phyloP scores from a whole-genome alignment of 1,284 basidiomycete genomes.

The Leccinum griseonigrum region DNA sequence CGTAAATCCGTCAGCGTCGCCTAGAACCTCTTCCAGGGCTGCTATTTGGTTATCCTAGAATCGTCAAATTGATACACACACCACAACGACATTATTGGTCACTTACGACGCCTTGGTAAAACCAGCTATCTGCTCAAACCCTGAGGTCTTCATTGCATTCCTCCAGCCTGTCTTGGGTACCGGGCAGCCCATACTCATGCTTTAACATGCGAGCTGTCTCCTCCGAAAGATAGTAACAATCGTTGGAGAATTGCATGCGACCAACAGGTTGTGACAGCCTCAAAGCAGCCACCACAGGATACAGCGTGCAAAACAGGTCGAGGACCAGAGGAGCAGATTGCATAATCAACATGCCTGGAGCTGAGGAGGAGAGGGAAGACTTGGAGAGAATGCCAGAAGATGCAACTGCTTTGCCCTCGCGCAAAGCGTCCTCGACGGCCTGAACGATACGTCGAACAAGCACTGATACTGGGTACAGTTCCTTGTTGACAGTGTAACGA shows the following conservation, averaged over 20 bases:
- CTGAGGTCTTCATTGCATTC: constrained; percentile 51
- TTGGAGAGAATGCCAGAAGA: constrained; percentile 50
- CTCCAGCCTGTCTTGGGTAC: constrained; percentile 44
- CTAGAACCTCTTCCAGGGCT: constrained; percentile 37
- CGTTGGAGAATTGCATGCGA: constrained; percentile 84
- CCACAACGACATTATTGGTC: constrained; percentile 1
- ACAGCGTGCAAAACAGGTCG: constrained; percentile 80
- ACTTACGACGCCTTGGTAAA: constrained; percentile 65
- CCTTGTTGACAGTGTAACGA: constrained; percentile 36
- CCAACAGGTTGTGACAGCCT: constrained; percentile 57
- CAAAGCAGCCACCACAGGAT: constrained; percentile 66
- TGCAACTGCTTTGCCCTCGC: constrained; percentile 57
- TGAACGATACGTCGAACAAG: constrained; percentile 55
- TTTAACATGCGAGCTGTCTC: constrained; percentile 43
- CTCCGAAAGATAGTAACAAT: constrained; percentile 69
- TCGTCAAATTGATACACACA: constrained; percentile 5
- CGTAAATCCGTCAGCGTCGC: constrained; percentile 68
- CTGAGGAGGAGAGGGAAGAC: constrained; percentile 23
- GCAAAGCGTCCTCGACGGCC: constrained; percentile 56
- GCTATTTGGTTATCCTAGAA: constrained; percentile 23
- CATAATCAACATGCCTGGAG: constrained; percentile 53
- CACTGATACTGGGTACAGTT: constrained; percentile 58
- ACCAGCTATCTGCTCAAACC: constrained; percentile 62
- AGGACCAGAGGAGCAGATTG: constrained; percentile 67
- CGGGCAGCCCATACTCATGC: constrained; percentile 23